These are phyloP conservation scores for Lumnitzera racemosa DNA, from an alignment of 345 rosid genomes.

Conservation along the genomic window DNA sequence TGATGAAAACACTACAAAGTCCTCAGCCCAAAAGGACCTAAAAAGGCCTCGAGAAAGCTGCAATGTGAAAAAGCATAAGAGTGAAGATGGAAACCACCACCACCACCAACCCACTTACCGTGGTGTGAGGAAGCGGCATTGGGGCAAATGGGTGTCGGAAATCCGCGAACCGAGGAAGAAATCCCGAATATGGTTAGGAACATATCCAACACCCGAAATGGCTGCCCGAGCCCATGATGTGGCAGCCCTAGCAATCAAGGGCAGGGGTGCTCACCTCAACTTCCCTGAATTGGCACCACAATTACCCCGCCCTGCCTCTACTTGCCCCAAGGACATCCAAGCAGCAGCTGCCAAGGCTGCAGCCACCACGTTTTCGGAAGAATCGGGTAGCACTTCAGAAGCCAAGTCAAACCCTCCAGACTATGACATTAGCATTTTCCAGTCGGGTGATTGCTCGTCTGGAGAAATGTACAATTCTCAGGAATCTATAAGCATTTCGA, in stretches of 20 bases:
- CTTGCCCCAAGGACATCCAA: constrained; percentile 6
- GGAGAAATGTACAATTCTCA: too few relatives aligned
- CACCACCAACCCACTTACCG: constrained; percentile 40
- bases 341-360: constrained; percentile 10
- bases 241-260: constrained; percentile 71
- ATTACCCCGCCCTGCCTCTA: constrained; percentile 6
- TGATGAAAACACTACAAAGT: too few relatives aligned
- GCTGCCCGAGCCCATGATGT: constrained; percentile 92
- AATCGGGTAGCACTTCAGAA: not conserved
- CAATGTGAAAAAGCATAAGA: too few relatives aligned
- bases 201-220: constrained; percentile 78
- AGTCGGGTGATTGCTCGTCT: too few relatives aligned
- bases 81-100: too few relatives aligned
- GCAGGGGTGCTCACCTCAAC: constrained; percentile 9
- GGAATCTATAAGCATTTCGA: too few relatives aligned
- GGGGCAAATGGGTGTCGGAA: constrained; percentile 97
- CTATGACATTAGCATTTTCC: too few relatives aligned
- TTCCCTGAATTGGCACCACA: not conserved
- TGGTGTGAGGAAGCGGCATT: constrained; percentile 77
- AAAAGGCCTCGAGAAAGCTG: too few relatives aligned
- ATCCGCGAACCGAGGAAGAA: constrained; percentile 78
- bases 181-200: constrained; percentile 81
- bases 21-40: too few relatives aligned
- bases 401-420: too few relatives aligned
- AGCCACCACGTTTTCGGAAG: not conserved